Evolutionary conservation across 2,329 filamentous ascomycete species (phyloP).

Genomic region (Phaeomoniella chlamydospora): DNA sequence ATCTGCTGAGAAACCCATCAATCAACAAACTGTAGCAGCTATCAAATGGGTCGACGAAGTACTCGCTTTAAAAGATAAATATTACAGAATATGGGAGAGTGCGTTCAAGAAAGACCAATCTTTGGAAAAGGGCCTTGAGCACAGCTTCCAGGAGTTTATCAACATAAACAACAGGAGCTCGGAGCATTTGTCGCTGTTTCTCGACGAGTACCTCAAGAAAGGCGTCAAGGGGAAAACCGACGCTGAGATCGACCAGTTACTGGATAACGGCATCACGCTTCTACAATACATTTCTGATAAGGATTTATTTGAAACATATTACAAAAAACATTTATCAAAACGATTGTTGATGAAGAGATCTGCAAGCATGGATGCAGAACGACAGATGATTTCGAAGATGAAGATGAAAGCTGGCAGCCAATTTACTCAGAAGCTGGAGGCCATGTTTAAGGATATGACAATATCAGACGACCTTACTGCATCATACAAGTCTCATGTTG

Average conservation of each 20-base stretch:
- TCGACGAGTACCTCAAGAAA: conserved; percentile 90
- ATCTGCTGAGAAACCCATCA: conserved; percentile 40
- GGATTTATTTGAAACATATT: conserved; percentile 92
- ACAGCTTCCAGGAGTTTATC: conserved; percentile 85
- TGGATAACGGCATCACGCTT: conserved; percentile 81
- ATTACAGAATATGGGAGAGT: conserved; percentile 59
- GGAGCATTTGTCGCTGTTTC: conserved; percentile 90
- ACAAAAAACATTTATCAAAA: conserved; percentile 89
- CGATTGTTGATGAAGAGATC: conserved; percentile 79
- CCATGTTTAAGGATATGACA: conserved; percentile 95
- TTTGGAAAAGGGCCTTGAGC: conserved; percentile 68
- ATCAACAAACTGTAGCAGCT: conserved; percentile 71
- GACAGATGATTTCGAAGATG: conserved; percentile 92
- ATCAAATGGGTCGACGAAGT: conserved; percentile 95
- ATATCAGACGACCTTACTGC: conserved; percentile 71
- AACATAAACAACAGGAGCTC: conserved; percentile 75
- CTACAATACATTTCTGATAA: conserved; percentile 82
- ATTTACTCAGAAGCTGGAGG: conserved; percentile 84
- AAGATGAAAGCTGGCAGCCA: conserved; percentile 91
- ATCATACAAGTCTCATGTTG: conserved; percentile 59
- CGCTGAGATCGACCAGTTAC: conserved; percentile 62
- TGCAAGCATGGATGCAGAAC: conserved; percentile 81
- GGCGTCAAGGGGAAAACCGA: conserved; percentile 90
- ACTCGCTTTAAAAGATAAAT: conserved; percentile 71
- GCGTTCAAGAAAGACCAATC: conserved; percentile 65